Conservation (phyloP, 1,284 basidiomycete species). For the Trametes sp. region DNA sequence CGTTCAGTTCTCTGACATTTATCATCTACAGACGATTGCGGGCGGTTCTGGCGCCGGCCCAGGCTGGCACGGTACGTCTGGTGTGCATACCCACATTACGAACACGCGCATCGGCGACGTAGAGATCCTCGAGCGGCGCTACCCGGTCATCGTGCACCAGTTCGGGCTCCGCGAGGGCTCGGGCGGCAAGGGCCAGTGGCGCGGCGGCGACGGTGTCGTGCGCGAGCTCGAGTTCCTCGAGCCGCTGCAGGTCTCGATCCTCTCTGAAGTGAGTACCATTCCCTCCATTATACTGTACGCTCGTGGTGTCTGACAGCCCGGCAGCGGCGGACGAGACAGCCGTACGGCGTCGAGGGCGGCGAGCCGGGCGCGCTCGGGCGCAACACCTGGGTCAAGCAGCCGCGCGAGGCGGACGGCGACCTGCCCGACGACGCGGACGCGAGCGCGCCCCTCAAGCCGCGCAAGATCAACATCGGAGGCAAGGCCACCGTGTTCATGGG, state of each 20-base stretch:
- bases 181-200: slow-evolving; percentile 81
- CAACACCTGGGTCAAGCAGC: slow-evolving; percentile 91
- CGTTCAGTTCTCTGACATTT: neutral
- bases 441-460: slow-evolving; percentile 44
- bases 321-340: slow-evolving; percentile 85
- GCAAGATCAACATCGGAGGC: slow-evolving; percentile 90
- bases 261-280: slow-evolving; percentile 75
- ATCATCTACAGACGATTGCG: slow-evolving; percentile 78
- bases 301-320: neutral
- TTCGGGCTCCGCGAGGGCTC: slow-evolving; percentile 84
- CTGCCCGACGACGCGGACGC: slow-evolving; percentile 42
- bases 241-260: slow-evolving; percentile 85
- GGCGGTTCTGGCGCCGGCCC: slow-evolving; percentile 95
- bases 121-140: slow-evolving; percentile 91
- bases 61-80: slow-evolving; percentile 89
- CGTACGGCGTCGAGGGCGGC: slow-evolving; percentile 93
- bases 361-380: slow-evolving; percentile 77
- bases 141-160: slow-evolving; percentile 86
- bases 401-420: slow-evolving; percentile 76
- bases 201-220: slow-evolving; percentile 89
- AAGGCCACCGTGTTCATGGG: slow-evolving; percentile 92
- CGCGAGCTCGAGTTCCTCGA: slow-evolving; percentile 91
- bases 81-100: slow-evolving; percentile 91
- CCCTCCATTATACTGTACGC: no score
- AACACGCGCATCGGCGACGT: slow-evolving; percentile 94